These are phyloP conservation scores for Laburnicola sp. DNA, from an alignment of 2,329 filamentous ascomycete species.

Conservation along the genomic window DNA sequence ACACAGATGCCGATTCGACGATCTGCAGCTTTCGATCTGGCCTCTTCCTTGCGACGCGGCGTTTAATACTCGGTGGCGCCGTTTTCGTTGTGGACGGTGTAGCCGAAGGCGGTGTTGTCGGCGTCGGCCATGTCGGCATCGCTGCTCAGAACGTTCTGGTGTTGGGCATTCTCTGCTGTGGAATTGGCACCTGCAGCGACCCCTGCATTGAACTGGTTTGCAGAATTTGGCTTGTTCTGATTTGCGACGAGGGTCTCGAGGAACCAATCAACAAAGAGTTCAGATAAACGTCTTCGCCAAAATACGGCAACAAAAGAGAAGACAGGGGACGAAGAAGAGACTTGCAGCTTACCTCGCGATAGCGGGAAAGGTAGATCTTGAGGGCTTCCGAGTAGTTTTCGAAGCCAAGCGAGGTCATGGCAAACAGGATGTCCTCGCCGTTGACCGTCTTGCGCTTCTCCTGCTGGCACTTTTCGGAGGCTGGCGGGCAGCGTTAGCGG, in stretches of 20 bases:
- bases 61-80: constrained; percentile 44
- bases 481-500: constrained; percentile 53
- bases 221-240: constrained; percentile 59
- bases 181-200: constrained; percentile 38
- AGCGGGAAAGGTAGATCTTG: constrained; percentile 97
- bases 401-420: constrained; percentile 98
- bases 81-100: constrained; percentile 48
- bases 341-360: constrained; percentile 80
- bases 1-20: constrained; percentile 9
- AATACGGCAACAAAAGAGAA: constrained; percentile 44
- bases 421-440: constrained; percentile 96
- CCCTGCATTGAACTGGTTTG: constrained; percentile 43
- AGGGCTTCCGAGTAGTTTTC: constrained; percentile 98
- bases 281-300: constrained; percentile 51
- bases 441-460: constrained; percentile 99
- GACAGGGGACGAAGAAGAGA: constrained; percentile 30
- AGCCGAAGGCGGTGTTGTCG: constrained; percentile 47
- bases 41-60: constrained; percentile 26
- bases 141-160: constrained; percentile 49
- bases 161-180: constrained; percentile 44
- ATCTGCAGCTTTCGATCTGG: constrained; percentile 11
- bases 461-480: constrained; percentile 98
- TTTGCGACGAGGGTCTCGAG: constrained; percentile 78
- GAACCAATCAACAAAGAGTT: constrained; percentile 57
- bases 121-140: constrained; percentile 50